Evolutionary conservation across 257 asterid species (phyloP).

Genomic region (Solanum verrucosum): DNA sequence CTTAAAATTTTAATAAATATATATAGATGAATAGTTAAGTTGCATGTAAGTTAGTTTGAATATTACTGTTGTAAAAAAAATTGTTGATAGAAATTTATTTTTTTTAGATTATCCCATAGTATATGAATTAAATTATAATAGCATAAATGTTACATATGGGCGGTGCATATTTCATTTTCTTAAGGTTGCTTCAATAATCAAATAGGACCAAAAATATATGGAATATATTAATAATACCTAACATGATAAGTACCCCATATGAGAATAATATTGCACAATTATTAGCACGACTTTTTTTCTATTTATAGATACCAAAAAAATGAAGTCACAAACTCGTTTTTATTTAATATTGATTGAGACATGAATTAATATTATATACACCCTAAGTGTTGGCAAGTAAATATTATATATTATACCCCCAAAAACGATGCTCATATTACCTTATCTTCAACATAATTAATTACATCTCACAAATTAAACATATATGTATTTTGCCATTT

Average conservation of each 20-base stretch:
- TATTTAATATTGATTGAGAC: neutral
- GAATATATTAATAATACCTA: neutral
- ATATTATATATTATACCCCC: neutral
- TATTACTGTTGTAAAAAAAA: too few relatives aligned
- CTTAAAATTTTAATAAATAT: too few relatives aligned
- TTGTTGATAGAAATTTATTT: too few relatives aligned
- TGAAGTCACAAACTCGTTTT: neutral
- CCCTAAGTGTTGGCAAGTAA: neutral
- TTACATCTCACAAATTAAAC: neutral
- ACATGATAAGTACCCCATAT: neutral
- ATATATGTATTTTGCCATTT: neutral
- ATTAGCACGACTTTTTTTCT: neutral
- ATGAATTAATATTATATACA: neutral
- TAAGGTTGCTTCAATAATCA: neutral
- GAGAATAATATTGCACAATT: neutral
- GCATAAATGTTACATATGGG: neutral
- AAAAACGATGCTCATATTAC: neutral
- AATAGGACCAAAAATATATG: neutral
- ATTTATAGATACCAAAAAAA: neutral
- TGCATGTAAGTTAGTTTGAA: too few relatives aligned
- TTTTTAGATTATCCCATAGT: neutral
- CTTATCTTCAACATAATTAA: slow-evolving; percentile 4
- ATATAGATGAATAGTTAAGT: too few relatives aligned
- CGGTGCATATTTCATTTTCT: neutral
- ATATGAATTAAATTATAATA: neutral